These are phyloP conservation scores for Vicia faba DNA, from an alignment of 306 rosid genomes.

Conservation along the genomic window DNA sequence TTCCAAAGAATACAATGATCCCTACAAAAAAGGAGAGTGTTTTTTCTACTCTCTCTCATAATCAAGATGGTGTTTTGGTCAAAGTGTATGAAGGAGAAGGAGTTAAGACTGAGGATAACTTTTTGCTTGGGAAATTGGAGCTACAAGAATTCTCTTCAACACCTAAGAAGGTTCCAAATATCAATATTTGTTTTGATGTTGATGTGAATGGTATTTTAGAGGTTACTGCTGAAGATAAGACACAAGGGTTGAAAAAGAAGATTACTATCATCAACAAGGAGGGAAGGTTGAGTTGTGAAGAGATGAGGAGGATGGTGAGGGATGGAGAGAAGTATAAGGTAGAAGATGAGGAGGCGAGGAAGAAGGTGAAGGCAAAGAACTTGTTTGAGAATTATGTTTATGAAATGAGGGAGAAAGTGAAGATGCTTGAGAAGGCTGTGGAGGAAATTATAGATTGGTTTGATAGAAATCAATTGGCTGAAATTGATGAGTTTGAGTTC, in stretches of 20 bases:
- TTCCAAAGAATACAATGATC: conserved; percentile 44
- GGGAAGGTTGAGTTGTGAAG: conserved; percentile 44
- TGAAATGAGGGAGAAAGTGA: conserved; percentile 36
- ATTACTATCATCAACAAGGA: conserved; percentile 43
- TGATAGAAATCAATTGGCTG: conserved; percentile 49
- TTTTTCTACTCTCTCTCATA: conserved; percentile 31
- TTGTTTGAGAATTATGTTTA: conserved; percentile 43
- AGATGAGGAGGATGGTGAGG: conserved; percentile 45
- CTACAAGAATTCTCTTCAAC: conserved; percentile 22
- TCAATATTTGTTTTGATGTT: conserved; percentile 42
- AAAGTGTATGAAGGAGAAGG: conserved; percentile 48
- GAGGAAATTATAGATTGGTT: conserved; percentile 47
- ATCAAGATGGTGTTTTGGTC: conserved; percentile 23
- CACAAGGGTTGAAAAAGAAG: conserved; percentile 30
- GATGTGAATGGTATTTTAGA: conserved; percentile 45
- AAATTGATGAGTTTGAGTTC: conserved; percentile 44
- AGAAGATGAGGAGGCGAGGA: conserved; percentile 43
- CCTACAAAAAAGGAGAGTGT: conserved; percentile 42
- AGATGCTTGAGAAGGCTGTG: conserved; percentile 35
- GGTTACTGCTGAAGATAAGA: conserved; percentile 36
- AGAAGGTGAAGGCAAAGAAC: conserved; percentile 44
- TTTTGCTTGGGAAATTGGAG: conserved; percentile 41
- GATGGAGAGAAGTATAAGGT: conserved; percentile 39
- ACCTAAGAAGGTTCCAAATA: conserved; percentile 26
- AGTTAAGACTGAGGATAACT: conserved; percentile 35